Conservation (phyloP, 2,329 filamentous ascomycete species). For the Botrytis pseudocinerea region DNA sequence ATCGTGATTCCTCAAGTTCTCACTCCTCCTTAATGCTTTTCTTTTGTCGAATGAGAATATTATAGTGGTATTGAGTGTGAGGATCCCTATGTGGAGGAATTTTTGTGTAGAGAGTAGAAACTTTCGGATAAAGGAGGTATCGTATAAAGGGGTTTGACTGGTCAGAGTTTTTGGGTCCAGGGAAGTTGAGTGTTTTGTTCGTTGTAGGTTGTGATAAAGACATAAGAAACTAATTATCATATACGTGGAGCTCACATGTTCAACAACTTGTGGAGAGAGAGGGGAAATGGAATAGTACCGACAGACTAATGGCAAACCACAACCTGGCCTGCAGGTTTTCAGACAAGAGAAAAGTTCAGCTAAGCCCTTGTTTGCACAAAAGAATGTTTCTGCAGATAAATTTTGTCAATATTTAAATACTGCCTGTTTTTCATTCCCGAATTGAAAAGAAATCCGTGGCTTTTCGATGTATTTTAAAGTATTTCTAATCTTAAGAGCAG, state of each 20-base stretch:
- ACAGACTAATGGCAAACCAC: not conserved
- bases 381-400: too few species aligned
- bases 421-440: rapidly evolving
- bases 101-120: not conserved
- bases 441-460: too few species aligned
- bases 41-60: not conserved
- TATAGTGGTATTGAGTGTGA: rapidly evolving
- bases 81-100: rapidly evolving
- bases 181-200: not conserved
- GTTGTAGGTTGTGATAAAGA: not conserved
- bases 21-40: not conserved
- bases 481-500: not conserved
- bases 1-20: too few species aligned
- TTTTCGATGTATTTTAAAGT: not conserved
- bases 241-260: not conserved
- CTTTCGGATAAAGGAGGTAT: not conserved
- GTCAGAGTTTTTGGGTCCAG: not conserved
- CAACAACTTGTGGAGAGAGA: not conserved
- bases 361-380: not conserved
- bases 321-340: not conserved
- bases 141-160: not conserved
- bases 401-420: too few species aligned
- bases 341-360: not conserved
- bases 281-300: not conserved
- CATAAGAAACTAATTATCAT: not conserved